Evolutionary conservation across 2,329 filamentous ascomycete species (phyloP).

Genomic region (Colletotrichum plurivorum): DNA sequence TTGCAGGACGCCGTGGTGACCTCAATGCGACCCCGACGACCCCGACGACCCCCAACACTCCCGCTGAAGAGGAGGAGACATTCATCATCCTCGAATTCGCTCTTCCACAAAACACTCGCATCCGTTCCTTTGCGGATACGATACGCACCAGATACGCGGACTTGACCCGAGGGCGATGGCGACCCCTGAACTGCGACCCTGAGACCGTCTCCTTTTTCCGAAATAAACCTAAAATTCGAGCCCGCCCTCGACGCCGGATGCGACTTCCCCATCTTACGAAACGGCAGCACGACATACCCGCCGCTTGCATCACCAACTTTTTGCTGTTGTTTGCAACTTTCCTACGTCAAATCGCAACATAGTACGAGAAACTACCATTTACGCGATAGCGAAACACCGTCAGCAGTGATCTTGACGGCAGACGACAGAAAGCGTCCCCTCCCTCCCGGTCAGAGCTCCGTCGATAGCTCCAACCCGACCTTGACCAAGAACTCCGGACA

Average conservation of each 20-base stretch:
- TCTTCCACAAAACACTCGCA: background rate
- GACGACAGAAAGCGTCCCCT: background rate
- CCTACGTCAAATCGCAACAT: background rate
- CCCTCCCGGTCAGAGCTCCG: background rate
- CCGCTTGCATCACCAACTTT: conserved; percentile 14
- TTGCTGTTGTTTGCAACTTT: background rate
- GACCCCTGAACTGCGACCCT: conserved; percentile 39
- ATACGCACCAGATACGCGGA: conserved; percentile 32
- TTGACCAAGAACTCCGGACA: background rate
- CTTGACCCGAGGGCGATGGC: conserved; percentile 31
- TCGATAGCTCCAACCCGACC: background rate
- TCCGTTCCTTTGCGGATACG: background rate
- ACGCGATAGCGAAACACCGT: background rate
- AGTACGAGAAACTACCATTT: background rate
- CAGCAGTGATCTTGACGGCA: conserved; percentile 9
- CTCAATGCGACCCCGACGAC: conserved; percentile 11
- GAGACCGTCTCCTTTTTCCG: conserved; percentile 22
- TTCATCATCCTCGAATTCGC: conserved; percentile 5
- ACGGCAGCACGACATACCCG: background rate
- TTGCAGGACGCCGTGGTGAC: conserved; percentile 3
- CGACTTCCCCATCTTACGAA: conserved; percentile 6
- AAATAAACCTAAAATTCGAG: conserved; percentile 10
- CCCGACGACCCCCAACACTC: conserved; percentile 8
- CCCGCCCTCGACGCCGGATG: conserved; percentile 12
- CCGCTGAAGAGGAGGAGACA: conserved; percentile 3